Evolutionary conservation across 1,139 yeast genomes (phyloP).

Genomic region (Casaregolazyma suthepensis): DNA sequence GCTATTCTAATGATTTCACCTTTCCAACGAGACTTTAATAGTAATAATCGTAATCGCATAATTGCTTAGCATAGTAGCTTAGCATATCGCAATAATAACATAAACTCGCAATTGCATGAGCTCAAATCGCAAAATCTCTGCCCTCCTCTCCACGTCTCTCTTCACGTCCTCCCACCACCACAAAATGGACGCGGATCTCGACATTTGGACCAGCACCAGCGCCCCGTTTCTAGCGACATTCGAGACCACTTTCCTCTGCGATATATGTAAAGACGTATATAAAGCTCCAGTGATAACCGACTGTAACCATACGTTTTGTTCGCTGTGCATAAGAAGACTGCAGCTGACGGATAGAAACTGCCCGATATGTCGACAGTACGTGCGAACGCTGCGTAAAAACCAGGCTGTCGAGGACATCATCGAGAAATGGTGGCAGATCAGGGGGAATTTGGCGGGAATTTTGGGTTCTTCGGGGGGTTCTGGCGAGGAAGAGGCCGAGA

Average conservation of each 20-base stretch:
- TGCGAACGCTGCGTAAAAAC: conserved; percentile 65
- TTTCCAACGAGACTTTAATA: too few species aligned
- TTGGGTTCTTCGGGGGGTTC: neutral
- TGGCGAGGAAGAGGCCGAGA: neutral
- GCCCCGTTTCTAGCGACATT: conserved; percentile 55
- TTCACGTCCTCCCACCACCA: neutral
- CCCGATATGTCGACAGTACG: conserved; percentile 72
- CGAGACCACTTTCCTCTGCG: conserved; percentile 74
- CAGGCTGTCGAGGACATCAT: conserved; percentile 69
- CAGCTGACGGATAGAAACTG: conserved; percentile 56
- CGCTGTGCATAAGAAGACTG: conserved; percentile 76
- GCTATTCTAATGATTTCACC: conserved; percentile 32
- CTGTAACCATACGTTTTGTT: conserved; percentile 89
- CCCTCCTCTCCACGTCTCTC: neutral
- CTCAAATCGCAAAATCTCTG: too few species aligned
- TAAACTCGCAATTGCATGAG: too few species aligned
- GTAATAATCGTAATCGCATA: too few species aligned
- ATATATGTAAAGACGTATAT: conserved; percentile 83
- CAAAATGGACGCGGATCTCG: conserved; percentile 45
- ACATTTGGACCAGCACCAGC: conserved; percentile 55
- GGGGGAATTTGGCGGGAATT: conserved; percentile 15
- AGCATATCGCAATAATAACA: too few species aligned
- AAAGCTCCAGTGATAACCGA: conserved; percentile 78
- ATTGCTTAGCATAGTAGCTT: too few species aligned
- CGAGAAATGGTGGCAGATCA: conserved; percentile 44